Percentiles rank a stretch among this genome's conserved stretches.
These are phyloP conservation scores for Athelia sp. DNA, from an alignment of 1,284 basidiomycete species.

Conservation along the genomic window DNA sequence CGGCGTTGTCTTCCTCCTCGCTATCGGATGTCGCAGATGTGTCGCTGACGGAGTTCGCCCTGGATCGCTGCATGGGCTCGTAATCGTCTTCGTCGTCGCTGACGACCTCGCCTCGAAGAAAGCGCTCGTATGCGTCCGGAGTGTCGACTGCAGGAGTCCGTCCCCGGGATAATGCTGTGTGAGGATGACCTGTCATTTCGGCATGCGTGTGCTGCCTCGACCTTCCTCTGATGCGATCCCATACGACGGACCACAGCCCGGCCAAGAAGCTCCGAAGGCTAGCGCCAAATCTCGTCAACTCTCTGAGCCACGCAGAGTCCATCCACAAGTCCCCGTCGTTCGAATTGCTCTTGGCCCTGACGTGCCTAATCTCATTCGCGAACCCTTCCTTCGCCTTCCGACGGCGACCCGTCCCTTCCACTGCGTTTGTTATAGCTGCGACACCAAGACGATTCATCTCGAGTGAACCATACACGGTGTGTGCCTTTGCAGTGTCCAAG, in stretches of 20 bases:
- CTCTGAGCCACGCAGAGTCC: slow-evolving; percentile 42
- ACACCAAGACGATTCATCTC: slow-evolving; percentile 41
- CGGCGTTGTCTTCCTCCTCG: slow-evolving; percentile 18
- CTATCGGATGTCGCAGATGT: slow-evolving; percentile 18
- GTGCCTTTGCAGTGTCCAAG: slow-evolving; percentile 11
- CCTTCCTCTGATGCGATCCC: slow-evolving; percentile 5
- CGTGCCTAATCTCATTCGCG: slow-evolving; percentile 27
- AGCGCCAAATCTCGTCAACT: slow-evolving; percentile 31
- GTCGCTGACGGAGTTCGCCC: slow-evolving; percentile 6
- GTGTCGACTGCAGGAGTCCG: slow-evolving; percentile 17
- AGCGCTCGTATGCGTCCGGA: slow-evolving; percentile 44
- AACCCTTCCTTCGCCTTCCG: slow-evolving; percentile 25
- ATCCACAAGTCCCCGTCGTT: slow-evolving; percentile 34
- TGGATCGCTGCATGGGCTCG: slow-evolving; percentile 17
- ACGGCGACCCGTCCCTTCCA: slow-evolving; percentile 15
- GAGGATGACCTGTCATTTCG: slow-evolving; percentile 4
- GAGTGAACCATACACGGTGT: slow-evolving; percentile 26
- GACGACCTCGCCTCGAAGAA: slow-evolving; percentile 58
- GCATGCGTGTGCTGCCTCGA: neutral
- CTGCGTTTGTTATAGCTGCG: slow-evolving; percentile 26
- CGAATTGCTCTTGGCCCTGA: slow-evolving; percentile 25
- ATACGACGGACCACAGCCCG: slow-evolving; percentile 25
- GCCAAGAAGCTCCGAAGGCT: slow-evolving; percentile 32
- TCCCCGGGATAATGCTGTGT: slow-evolving; percentile 9
- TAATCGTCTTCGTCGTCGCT: slow-evolving; percentile 59